Conservation (phyloP, 1,284 basidiomycete genomes). For the Paramarasmius palmivorus region DNA sequence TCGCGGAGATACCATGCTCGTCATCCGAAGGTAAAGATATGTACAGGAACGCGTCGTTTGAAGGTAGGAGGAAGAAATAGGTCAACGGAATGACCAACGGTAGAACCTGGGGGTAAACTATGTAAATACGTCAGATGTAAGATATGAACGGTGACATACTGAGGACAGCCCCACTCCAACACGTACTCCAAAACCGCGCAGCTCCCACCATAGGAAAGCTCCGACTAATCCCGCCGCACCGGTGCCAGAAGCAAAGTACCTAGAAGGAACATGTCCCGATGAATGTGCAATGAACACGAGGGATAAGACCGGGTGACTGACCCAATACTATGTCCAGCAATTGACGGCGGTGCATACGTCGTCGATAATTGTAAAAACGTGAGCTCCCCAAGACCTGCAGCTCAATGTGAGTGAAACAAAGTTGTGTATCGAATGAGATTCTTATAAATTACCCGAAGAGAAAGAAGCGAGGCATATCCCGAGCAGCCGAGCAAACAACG, state of each 20-base stretch:
- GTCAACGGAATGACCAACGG: constrained; percentile 76
- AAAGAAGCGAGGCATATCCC: constrained; percentile 92
- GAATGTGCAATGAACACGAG: constrained; percentile 1
- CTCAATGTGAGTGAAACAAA: constrained; percentile 9
- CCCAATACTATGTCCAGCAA: constrained; percentile 74
- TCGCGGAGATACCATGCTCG: constrained; percentile 36
- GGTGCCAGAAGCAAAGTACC: constrained; percentile 89
- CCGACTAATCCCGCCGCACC: constrained; percentile 94
- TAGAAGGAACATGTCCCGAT: constrained; percentile 32
- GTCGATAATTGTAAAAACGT: constrained; percentile 95
- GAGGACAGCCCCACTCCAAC: constrained; percentile 81
- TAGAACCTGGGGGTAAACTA: constrained; percentile 53
- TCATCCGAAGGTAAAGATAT: constrained; percentile 29
- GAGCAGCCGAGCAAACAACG: constrained; percentile 70
- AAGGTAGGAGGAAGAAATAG: constrained; percentile 77
- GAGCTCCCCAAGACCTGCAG: constrained; percentile 83
- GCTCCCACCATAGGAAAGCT: constrained; percentile 93
- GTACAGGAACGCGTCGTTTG: constrained; percentile 45
- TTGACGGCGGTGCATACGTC: constrained; percentile 68
- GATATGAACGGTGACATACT: constrained; percentile 39
- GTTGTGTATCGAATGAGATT: background rate
- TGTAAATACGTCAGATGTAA: background rate
- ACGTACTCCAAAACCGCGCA: constrained; percentile 84
- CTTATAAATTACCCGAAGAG: constrained; percentile 64
- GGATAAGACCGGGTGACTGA: constrained; percentile 27